Conservation (phyloP, 140 eudicot genomes). For the Stevia rebaudiana region DNA sequence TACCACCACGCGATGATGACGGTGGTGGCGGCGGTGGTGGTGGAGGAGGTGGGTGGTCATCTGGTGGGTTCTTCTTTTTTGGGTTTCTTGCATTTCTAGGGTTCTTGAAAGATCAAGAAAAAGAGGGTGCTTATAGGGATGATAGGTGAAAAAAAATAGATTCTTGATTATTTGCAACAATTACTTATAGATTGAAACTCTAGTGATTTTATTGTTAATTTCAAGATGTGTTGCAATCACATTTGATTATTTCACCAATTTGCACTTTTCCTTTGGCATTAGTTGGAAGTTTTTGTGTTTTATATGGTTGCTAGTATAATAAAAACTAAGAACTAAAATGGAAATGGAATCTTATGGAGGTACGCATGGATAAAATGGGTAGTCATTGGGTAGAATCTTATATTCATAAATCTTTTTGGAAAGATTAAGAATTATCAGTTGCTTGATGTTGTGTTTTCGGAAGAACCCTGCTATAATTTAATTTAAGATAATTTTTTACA, state of each 20-base stretch:
- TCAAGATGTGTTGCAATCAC: constrained; percentile 15
- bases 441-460: no score
- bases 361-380: no score
- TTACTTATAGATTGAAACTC: not conserved
- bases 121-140: constrained; percentile 35
- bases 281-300: not conserved
- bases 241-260: not conserved
- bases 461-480: no score
- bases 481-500: no score
- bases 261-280: not conserved
- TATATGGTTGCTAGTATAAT: not conserved
- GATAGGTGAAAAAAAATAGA: constrained; percentile 5
- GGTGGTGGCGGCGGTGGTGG: constrained; percentile 92
- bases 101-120: constrained; percentile 57
- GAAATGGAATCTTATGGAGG: no score
- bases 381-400: no score
- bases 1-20: constrained; percentile 85
- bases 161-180: not conserved
- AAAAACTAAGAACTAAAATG: not conserved
- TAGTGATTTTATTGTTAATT: constrained; percentile 15
- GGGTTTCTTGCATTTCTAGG: constrained; percentile 72
- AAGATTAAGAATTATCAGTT: no score
- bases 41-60: constrained; percentile 68
- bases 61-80: constrained; percentile 84
- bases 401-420: no score